Evolutionary conservation across 768 basidiomycete genomes (phyloP).

Genomic region (Terana coerulea): DNA sequence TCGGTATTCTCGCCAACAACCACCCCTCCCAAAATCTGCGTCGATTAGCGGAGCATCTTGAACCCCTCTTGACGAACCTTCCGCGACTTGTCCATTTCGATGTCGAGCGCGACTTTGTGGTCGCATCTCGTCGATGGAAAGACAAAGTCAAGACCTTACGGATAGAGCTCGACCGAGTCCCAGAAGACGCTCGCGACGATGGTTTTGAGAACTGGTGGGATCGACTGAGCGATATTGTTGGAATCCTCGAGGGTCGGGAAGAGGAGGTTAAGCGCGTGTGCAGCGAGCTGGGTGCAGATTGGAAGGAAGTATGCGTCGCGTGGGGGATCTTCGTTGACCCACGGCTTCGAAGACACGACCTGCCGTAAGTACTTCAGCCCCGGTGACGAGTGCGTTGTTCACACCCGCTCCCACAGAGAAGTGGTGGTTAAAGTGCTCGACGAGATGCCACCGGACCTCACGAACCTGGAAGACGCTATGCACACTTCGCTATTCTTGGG

Average conservation of each 20-base stretch:
- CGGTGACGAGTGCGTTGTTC: background rate
- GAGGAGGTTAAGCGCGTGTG: conserved; percentile 72
- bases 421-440: conserved; percentile 57
- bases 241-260: conserved; percentile 77
- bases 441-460: conserved; percentile 74
- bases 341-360: conserved; percentile 72
- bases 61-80: conserved; percentile 65
- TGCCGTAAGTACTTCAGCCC: conserved; percentile 58
- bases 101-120: conserved; percentile 78
- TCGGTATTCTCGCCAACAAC: conserved; percentile 53
- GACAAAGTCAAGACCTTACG: conserved; percentile 73
- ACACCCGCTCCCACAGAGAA: conserved; percentile 42
- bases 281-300: conserved; percentile 76
- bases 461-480: conserved; percentile 72
- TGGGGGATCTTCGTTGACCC: conserved; percentile 89
- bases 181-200: conserved; percentile 62
- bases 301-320: conserved; percentile 86
- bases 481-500: conserved; percentile 68
- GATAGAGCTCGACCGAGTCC: conserved; percentile 67
- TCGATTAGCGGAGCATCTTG: conserved; percentile 57
- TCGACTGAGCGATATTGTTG: conserved; percentile 69
- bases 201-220: conserved; percentile 85
- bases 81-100: conserved; percentile 69
- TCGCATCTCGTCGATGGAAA: conserved; percentile 71
- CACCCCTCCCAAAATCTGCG: conserved; percentile 73